Base-by-base conservation (phyloP, 305 asterid species). In the Caryopteris hybrid region DNA sequence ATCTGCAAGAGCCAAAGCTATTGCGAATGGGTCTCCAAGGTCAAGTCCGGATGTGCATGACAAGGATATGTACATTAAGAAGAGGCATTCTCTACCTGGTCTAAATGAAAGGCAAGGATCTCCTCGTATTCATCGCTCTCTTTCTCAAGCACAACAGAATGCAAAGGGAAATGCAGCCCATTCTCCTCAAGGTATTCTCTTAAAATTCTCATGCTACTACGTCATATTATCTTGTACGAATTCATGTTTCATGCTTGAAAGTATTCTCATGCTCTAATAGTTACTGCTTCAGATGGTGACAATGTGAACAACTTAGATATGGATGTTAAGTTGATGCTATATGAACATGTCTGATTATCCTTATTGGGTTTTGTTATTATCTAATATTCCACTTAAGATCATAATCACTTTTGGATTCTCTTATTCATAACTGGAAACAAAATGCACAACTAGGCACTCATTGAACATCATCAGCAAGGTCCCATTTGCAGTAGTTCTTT, bases 1-100 rank as follows among this genome's bases (percentile, higher is more conserved):
- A 77, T 91, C 99, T 69, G 99, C 99, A 65, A 88, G 79, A 79
- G 98, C 98, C 60, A 95, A 95, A 83, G 91, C 90, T 64, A 78
- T 91, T 63, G 74, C 88, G 10, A 81, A 69, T 79, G 84, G 79
- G 60, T 95, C 98, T 31, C 99, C 98, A 11, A 89, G 88, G 73
- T 91, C 97, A 36, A 95, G 98, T 76, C 99, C 99, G 8, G 99
- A 95, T 70, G 83, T 84, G 78, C 85, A 81, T 33, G 95, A 83
- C 62, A 95, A 89, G 83, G 98, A 91, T 43, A 61, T 71, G 29
- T 65, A 64, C 71, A 56, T 86, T 45, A 92, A 83, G 76, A 92
- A 88, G 85, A 85, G 98, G 50, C 97, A 84, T 42, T 95, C 98
- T 9, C 61, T 89, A 61, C 94, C 98, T 51, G 92, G 87, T 48